These are phyloP conservation scores for Biscogniauxia mediterranea DNA, from an alignment of 2,329 filamentous ascomycete species.

Conservation along the genomic window DNA sequence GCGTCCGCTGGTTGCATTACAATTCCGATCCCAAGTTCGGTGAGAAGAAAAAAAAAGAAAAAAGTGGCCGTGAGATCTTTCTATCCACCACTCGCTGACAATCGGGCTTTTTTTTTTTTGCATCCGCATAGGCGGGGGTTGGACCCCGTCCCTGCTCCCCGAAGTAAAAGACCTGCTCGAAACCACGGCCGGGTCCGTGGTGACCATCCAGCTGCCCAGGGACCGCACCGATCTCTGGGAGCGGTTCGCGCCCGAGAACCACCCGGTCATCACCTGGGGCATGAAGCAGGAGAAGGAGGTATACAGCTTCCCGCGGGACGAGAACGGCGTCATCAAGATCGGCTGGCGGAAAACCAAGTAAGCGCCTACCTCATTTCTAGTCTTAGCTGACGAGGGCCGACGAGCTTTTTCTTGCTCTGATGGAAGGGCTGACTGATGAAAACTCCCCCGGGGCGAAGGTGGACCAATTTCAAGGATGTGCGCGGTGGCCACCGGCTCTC, in stretches of 20 bases:
- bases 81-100: slow-evolving; percentile 24
- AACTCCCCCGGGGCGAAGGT: slow-evolving; percentile 4
- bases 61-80: too few relatives aligned
- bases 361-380: slow-evolving; percentile 22
- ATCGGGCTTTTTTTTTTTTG: background rate
- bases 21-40: too few relatives aligned
- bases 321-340: slow-evolving; percentile 45
- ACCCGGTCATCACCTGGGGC: slow-evolving; percentile 45
- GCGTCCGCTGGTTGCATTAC: background rate
- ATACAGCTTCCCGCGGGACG: slow-evolving; percentile 47
- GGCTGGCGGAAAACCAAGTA: slow-evolving; percentile 52
- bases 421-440: too few relatives aligned
- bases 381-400: too few relatives aligned
- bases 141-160: slow-evolving; percentile 22
- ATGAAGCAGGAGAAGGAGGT: slow-evolving; percentile 40
- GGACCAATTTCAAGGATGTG: slow-evolving; percentile 25
- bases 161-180: slow-evolving; percentile 21
- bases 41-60: too few relatives aligned
- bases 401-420: too few relatives aligned
- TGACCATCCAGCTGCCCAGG: slow-evolving; percentile 39
- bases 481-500: slow-evolving; percentile 18
- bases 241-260: slow-evolving; percentile 41
- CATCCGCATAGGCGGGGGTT: slow-evolving; percentile 16
- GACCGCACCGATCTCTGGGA: slow-evolving; percentile 35
- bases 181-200: slow-evolving; percentile 25